Conservation (phyloP, 2,329 filamentous ascomycete genomes). For the Tolypocladium ovalisporum region DNA sequence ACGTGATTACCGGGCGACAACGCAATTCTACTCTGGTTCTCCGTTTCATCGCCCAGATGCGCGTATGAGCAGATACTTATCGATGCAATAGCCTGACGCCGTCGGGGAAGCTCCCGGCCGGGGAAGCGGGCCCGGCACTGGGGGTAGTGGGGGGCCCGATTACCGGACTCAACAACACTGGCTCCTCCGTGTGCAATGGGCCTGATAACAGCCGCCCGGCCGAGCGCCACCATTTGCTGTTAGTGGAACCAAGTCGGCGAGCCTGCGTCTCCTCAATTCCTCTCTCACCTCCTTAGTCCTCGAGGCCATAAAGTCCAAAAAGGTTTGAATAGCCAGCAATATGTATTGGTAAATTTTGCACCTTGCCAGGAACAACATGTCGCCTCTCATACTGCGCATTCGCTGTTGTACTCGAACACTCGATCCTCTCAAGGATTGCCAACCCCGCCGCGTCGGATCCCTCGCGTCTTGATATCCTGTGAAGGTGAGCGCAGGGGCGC, state of each 20-base stretch:
- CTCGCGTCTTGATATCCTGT: slow-evolving; percentile 2
- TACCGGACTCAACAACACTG: neutral
- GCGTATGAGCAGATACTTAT: neutral
- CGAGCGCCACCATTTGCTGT: neutral
- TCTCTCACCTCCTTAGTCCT: neutral
- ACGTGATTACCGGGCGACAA: neutral
- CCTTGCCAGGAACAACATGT: neutral
- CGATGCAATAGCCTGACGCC: neutral
- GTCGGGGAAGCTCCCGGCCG: neutral
- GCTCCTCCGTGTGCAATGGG: neutral
- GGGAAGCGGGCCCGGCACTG: no score
- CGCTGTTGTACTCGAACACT: neutral
- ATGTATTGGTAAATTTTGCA: neutral
- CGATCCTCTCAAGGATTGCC: neutral
- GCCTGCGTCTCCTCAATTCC: neutral
- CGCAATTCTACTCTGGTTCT: neutral
- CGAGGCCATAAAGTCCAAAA: neutral
- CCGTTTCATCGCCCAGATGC: neutral
- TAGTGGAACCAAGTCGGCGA: neutral
- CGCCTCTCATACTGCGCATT: neutral
- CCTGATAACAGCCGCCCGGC: neutral
- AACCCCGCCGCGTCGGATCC: neutral
- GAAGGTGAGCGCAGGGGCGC: no score
- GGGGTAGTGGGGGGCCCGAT: no score
- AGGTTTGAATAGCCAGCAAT: neutral